phyloP scores from a whole-genome alignment of 805 yeast species.

The Cyberlindnera galapagoensis region DNA sequence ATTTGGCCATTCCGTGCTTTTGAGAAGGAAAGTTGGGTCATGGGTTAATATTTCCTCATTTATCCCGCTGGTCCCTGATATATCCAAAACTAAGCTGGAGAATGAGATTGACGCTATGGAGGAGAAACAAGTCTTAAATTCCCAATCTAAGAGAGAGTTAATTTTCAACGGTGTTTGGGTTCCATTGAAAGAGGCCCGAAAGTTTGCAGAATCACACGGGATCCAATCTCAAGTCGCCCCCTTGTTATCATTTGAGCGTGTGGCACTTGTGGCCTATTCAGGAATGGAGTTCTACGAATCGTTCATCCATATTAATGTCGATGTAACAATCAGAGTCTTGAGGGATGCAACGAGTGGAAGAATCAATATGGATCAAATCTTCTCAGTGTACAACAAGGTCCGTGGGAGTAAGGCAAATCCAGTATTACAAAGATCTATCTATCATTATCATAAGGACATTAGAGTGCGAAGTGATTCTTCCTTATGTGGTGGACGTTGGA shows the following conservation, averaged over 20 bases:
- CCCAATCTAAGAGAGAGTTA: background rate
- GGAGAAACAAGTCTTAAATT: background rate
- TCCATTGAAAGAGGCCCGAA: conserved; percentile 18
- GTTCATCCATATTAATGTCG: conserved; percentile 15
- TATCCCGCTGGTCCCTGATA: background rate
- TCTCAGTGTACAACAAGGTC: conserved; percentile 13
- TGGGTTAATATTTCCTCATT: conserved; percentile 9
- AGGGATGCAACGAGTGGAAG: conserved; percentile 13
- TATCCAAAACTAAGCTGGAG: background rate
- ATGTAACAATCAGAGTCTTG: conserved; percentile 19
- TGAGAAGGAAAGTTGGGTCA: conserved; percentile 8
- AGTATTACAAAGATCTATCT: conserved; percentile 12
- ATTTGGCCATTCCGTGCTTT: background rate
- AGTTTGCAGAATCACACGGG: conserved; percentile 13
- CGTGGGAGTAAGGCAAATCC: conserved; percentile 9
- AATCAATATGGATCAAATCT: conserved; percentile 22
- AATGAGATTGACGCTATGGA: conserved; percentile 1
- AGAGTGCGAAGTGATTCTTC: conserved; percentile 18
- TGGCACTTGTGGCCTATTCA: conserved; percentile 20
- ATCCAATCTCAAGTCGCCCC: conserved; percentile 17
- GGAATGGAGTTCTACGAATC: conserved; percentile 22
- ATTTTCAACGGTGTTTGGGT: conserved; percentile 19
- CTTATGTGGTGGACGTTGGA: conserved; percentile 27
- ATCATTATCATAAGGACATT: conserved; percentile 7
- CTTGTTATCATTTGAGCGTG: conserved; percentile 19